These are phyloP conservation scores for Fusarium hostae DNA, from an alignment of 2,329 filamentous ascomycete genomes.

Conservation along the genomic window DNA sequence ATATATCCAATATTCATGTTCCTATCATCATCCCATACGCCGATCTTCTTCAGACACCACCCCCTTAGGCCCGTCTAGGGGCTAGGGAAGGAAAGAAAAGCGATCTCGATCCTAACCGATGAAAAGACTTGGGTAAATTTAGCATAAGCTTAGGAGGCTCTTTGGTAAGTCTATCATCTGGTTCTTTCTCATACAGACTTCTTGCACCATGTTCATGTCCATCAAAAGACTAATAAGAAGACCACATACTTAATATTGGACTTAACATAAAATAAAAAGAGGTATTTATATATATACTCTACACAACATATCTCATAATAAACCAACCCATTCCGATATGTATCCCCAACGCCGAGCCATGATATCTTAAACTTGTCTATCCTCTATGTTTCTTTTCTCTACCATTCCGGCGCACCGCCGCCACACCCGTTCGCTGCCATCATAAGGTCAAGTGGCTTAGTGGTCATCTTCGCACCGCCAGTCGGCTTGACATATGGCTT, in stretches of 20 bases:
- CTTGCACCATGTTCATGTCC: not conserved
- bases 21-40: not conserved
- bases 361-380: not conserved
- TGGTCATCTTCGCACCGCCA: conserved; percentile 47
- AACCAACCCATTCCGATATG: not conserved
- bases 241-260: not conserved
- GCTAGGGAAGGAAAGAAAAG: not conserved
- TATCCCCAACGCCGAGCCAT: conserved; percentile 14
- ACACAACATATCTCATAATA: conserved; percentile 13
- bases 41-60: not conserved
- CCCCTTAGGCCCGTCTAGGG: not conserved
- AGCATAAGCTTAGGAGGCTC: not conserved
- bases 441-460: conserved; percentile 53
- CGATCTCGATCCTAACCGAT: not conserved
- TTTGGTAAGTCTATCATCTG: not conserved
- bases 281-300: conserved; percentile 25
- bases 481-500: conserved; percentile 54
- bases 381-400: conserved; percentile 9
- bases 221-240: not conserved
- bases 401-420: conserved; percentile 59
- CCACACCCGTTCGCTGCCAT: conserved; percentile 54
- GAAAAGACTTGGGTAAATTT: not conserved
- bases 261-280: not conserved
- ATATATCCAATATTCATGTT: not conserved
- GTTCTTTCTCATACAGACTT: not conserved